phyloP scores from a whole-genome alignment of 2,329 filamentous ascomycete species.

The Talaromyces sp. region DNA sequence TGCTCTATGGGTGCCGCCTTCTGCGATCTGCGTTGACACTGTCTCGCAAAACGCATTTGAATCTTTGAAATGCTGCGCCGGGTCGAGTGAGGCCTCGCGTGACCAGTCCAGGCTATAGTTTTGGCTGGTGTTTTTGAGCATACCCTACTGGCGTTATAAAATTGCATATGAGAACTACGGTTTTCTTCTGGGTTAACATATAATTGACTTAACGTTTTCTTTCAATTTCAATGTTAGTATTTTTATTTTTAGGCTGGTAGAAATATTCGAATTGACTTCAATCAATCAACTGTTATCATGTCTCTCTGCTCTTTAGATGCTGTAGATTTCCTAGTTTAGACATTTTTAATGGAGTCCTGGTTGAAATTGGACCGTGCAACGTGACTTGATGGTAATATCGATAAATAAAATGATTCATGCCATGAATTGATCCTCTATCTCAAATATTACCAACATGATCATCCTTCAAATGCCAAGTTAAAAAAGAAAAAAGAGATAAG shows the following conservation, averaged over 20 bases:
- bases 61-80: constrained; percentile 1
- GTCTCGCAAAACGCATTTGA: constrained; percentile 23
- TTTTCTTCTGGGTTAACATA: not conserved
- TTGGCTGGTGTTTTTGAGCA: not conserved
- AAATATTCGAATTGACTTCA: too few species aligned
- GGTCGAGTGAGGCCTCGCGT: not conserved
- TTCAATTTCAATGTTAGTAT: not conserved
- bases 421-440: not conserved
- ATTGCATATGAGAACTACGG: not conserved
- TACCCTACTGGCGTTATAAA: not conserved
- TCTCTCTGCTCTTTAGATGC: too few species aligned
- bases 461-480: too few species aligned
- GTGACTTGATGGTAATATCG: not conserved
- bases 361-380: not conserved
- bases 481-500: too few species aligned
- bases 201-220: not conserved
- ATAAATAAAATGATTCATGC: not conserved
- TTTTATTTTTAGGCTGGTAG: too few species aligned
- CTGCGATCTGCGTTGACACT: constrained; percentile 19
- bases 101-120: constrained; percentile 10
- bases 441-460: too few species aligned
- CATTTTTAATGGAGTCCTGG: too few species aligned
- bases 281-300: too few species aligned
- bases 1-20: constrained; percentile 51
- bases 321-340: too few species aligned